Base-by-base conservation (phyloP, 192 early-diverging fungal species). In the Backusella sp. region DNA sequence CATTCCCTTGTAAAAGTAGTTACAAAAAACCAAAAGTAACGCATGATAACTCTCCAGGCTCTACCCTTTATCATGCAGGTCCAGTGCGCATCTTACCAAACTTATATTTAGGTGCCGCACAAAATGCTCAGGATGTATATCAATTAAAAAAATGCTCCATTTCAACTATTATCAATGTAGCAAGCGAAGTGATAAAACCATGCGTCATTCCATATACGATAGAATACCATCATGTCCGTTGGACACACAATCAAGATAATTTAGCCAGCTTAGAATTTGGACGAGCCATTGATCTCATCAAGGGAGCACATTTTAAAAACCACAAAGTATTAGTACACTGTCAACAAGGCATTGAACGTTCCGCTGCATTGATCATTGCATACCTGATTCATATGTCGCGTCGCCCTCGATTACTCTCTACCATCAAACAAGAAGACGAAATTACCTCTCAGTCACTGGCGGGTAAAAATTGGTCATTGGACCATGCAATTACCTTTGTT, bases 281-380 rank as follows among this genome's bases (percentile, higher is more conserved):
- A 8, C 71, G 75, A 46, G 91, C 90, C 11, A 91, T 94, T 69
- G 87, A 87, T 62, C 21, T 62, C 23, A 62, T 62, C 26, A 62
- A 62, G 9, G 56, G 11, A 62, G 56, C 56, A 23, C 56, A 62
- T 62, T 62, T 28, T 62, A 75, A 83, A 46, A 87, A 87, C 52
- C 73, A 83, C 56, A 86, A 86, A 49, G 87, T 97, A 11, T 83
- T 96, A 19, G 91, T 97, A 7, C 91, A 94, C 73, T 97, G 96
- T 86, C 92, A 95, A 71, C 84, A 91, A 74, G 96, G 96, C 26
- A 91, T 97, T 28, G 94, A 95, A 23, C 84, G 96, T 59, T 96
- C 94, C 21, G 95, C 95, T 3, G 89, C 90, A 1, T 77, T 97
- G 53, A 90, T 96, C 21, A 94, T 97, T 68, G 94, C 93, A 1